Base-by-base conservation (phyloP, 768 basidiomycete species). In the Leccinellum luteum region DNA sequence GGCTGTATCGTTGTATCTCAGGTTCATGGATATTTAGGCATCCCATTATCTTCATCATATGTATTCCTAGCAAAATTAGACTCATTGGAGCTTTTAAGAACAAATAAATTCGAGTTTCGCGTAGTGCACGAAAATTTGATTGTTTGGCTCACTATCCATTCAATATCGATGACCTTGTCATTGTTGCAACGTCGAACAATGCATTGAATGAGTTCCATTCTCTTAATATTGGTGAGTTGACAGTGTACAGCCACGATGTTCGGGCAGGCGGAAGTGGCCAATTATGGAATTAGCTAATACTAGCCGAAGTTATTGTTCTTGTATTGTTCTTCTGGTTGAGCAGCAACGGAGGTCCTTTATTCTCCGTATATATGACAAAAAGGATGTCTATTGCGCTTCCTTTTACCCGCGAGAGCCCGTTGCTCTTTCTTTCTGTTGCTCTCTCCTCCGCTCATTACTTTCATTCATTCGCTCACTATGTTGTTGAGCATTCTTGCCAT, bases 401-500 rank as follows among this genome's bases (percentile, higher is more conserved):
- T 58, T 50, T 51, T 52, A 25, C n/a, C 51, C 60, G 53, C 54
- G 19, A 52, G 73, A 63, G 67, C 60, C 12, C 13, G 8, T 34
- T 12, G 70, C 67, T 64, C 63, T 64, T 66, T 64, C 65, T 48
- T 58, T 53, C 57, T 58, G 25, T 53, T 51, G 48, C 49, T 65
- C 41, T 65, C 41, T 48, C 38, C 15, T 44, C 52, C 67, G 32
- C 63, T 68, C 64, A 65, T 64, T 54, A 52, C 62, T 8, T 54
- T 65, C 61, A 43, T 68, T 68, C 64, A 17, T 61, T 64, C n/a
- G 51, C 56, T 68, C 64, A 69, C 45, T 66, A 79, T 78, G 79
- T 47, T 77, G 59, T 71, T 70, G 75, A 69, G 69, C 71, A 58
- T 77, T 49, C 63, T 79, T 63, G 62, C 73, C 54, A 45, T 71